These are phyloP conservation scores for Microbotryum violaceum DNA, from an alignment of 1,284 basidiomycete species.

Conservation along the genomic window DNA sequence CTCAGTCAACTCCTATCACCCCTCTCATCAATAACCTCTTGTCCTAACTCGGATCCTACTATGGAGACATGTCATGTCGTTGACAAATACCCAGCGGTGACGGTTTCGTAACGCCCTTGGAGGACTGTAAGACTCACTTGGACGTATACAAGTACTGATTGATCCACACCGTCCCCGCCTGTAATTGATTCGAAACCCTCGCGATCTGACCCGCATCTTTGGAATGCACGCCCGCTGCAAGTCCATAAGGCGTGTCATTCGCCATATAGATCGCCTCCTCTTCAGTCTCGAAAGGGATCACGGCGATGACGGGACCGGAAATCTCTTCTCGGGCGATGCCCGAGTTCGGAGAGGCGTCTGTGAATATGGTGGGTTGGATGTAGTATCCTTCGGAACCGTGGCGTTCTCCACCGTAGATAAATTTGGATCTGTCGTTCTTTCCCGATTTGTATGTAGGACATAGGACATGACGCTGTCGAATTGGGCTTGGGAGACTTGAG, in stretches of 20 bases:
- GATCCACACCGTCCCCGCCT: slow-evolving; percentile 55
- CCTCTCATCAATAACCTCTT: too few relatives aligned
- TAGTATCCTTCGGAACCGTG: slow-evolving; percentile 57
- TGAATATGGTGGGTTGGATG: slow-evolving; percentile 73
- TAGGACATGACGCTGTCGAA: slow-evolving; percentile 67
- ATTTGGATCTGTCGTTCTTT: slow-evolving; percentile 64
- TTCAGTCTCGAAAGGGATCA: slow-evolving; percentile 70
- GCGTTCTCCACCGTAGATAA: slow-evolving; percentile 66
- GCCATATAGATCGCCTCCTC: slow-evolving; percentile 68
- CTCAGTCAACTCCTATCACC: too few relatives aligned
- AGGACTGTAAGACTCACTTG: slow-evolving; percentile 40
- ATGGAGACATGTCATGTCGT: too few relatives aligned
- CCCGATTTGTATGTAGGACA: slow-evolving; percentile 79
- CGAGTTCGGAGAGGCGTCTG: slow-evolving; percentile 43
- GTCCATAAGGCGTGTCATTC: slow-evolving; percentile 75
- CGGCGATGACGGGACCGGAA: slow-evolving; percentile 72
- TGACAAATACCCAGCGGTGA: too few relatives aligned
- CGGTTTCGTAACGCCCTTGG: slow-evolving; percentile 29
- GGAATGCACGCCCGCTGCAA: slow-evolving; percentile 80
- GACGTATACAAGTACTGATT: slow-evolving; percentile 76
- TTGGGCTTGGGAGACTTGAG: slow-evolving; percentile 63
- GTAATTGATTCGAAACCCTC: slow-evolving; percentile 67
- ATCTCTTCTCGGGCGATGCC: slow-evolving; percentile 49
- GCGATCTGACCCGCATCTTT: slow-evolving; percentile 72
- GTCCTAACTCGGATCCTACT: too few relatives aligned